Evolutionary conservation across 768 basidiomycete genomes (phyloP).

Genomic region (Suillus ampliporus): DNA sequence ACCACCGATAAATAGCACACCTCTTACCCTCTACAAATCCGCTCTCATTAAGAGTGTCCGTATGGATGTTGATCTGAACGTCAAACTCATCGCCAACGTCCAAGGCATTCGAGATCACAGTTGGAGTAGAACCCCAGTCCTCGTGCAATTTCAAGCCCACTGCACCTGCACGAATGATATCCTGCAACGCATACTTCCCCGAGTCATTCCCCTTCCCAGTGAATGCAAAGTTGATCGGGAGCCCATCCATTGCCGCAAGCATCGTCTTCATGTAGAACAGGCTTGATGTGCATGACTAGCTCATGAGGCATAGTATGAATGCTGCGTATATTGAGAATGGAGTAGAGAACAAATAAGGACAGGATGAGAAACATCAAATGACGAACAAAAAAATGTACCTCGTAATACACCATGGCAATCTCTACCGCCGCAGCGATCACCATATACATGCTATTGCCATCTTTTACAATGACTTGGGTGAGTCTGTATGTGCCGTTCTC

Average conservation of each 20-base stretch:
- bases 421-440: no score
- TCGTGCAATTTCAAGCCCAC: slow-evolving; percentile 95
- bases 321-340: no score
- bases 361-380: no score
- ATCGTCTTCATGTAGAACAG: slow-evolving; percentile 90
- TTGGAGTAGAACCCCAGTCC: slow-evolving; percentile 95
- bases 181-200: slow-evolving; percentile 72
- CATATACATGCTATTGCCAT: no score
- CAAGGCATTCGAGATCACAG: slow-evolving; percentile 75
- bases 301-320: no score
- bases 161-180: slow-evolving; percentile 84
- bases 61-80: slow-evolving; percentile 97
- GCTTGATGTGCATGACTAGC: slow-evolving; percentile 92
- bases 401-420: no score
- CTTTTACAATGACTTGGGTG: no score
- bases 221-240: slow-evolving; percentile 92
- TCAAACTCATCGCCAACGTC: slow-evolving; percentile 90
- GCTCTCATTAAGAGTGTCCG: slow-evolving; percentile 96
- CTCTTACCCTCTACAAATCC: slow-evolving; percentile 91
- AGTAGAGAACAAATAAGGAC: no score
- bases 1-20: neutral
- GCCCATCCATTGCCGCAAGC: slow-evolving; percentile 88
- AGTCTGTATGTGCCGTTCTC: no score
- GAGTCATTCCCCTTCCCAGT: slow-evolving; percentile 98
- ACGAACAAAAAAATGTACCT: no score